These are phyloP conservation scores for Fusarium nelsonii DNA, from an alignment of 2,329 filamentous ascomycete genomes.

Conservation along the genomic window DNA sequence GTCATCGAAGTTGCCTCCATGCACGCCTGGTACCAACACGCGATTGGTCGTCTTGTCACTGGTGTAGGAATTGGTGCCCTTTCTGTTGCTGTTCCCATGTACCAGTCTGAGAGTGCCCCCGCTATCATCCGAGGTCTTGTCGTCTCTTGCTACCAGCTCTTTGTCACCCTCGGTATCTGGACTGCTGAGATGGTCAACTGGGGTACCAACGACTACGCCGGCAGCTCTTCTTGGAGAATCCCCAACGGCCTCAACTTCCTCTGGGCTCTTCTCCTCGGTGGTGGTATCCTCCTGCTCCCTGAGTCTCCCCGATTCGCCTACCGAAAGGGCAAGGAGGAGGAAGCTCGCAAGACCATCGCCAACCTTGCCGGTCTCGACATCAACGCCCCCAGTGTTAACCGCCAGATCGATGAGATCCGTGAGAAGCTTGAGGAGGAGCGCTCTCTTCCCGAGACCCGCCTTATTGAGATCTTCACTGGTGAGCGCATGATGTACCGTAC, in stretches of 20 bases:
- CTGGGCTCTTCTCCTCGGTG: constrained; percentile 66
- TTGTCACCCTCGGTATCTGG: constrained; percentile 77
- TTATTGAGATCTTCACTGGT: constrained; percentile 74
- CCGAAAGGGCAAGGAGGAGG: constrained; percentile 59
- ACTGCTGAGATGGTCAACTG: constrained; percentile 70
- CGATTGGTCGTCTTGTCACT: constrained; percentile 73
- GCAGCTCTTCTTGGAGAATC: constrained; percentile 71
- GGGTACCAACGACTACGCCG: constrained; percentile 63
- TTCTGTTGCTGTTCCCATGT: constrained; percentile 75
- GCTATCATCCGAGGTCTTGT: constrained; percentile 73
- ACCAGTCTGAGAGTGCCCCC: constrained; percentile 75
- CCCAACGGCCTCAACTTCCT: constrained; percentile 68
- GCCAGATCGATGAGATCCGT: constrained; percentile 65
- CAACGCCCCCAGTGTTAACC: constrained; percentile 57
- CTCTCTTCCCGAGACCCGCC: constrained; percentile 60
- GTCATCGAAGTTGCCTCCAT: constrained; percentile 74
- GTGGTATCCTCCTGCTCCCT: constrained; percentile 65
- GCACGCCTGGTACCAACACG: constrained; percentile 72
- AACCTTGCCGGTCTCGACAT: constrained; percentile 58
- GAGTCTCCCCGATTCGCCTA: constrained; percentile 67
- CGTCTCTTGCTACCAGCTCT: constrained; percentile 74
- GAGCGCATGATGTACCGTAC: constrained; percentile 75
- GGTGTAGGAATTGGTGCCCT: constrained; percentile 74
- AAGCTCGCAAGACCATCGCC: constrained; percentile 63
- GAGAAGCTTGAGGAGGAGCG: constrained; percentile 62